These are phyloP conservation scores for Xanthoceras sorbifolium DNA, from an alignment of 345 rosid species.

Conservation along the genomic window DNA sequence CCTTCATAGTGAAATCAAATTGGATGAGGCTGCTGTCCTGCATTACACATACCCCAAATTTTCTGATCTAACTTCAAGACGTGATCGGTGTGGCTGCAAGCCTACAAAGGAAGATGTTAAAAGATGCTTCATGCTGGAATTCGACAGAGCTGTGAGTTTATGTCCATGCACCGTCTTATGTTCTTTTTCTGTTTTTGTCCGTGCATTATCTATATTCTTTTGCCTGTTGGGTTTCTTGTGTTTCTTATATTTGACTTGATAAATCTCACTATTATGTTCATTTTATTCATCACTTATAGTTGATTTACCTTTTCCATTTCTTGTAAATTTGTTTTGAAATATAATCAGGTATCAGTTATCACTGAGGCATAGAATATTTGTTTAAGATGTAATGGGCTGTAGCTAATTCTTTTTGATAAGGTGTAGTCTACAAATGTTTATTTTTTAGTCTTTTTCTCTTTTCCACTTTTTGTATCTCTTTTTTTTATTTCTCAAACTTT, in stretches of 20 bases:
- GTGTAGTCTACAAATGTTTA: neutral
- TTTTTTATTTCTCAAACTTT: neutral
- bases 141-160: constrained; percentile 89
- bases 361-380: neutral
- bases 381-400: neutral
- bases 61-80: constrained; percentile 97
- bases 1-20: constrained; percentile 63
- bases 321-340: neutral
- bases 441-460: neutral
- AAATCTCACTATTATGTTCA: neutral
- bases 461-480: neutral
- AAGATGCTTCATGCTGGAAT: constrained; percentile 98
- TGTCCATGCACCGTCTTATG: neutral
- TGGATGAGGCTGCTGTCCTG: constrained; percentile 89
- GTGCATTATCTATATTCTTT: neutral
- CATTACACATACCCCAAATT: constrained; percentile 86
- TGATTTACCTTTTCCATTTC: neutral
- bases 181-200: neutral
- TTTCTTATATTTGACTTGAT: neutral
- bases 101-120: constrained; percentile 93
- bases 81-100: constrained; percentile 98
- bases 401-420: neutral
- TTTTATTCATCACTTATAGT: neutral
- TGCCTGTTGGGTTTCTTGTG: constrained; percentile 4
- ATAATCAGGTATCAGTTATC: neutral